A percentile compares a stretch with the other conserved stretches of the same genome.
Evolutionary conservation across 2,329 filamentous ascomycete genomes (phyloP).

Genomic region (Xylaria sp.): DNA sequence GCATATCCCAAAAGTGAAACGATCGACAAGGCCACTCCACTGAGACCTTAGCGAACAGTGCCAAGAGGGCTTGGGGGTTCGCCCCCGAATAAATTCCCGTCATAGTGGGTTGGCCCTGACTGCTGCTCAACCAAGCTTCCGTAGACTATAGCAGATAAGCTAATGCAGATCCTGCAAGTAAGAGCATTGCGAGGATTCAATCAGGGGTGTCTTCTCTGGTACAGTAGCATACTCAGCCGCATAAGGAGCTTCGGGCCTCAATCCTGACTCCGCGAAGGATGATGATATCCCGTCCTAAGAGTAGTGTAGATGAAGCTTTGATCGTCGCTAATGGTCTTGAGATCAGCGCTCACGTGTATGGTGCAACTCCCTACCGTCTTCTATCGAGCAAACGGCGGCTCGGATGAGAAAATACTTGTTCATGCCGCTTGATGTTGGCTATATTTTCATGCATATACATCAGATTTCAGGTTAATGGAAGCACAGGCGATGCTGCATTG

Average conservation of each 20-base stretch:
- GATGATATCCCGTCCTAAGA: not conserved
- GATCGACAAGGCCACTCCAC: not conserved
- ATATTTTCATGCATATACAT: not conserved
- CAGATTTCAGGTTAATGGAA: conserved; percentile 4
- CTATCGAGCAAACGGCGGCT: not conserved
- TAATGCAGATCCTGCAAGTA: conserved; percentile 10
- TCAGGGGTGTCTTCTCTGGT: not conserved
- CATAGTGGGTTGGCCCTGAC: not conserved
- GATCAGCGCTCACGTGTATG: not conserved
- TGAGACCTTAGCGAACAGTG: not conserved
- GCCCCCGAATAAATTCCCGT: conserved; percentile 9
- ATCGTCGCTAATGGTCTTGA: conserved; percentile 1
- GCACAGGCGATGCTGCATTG: not conserved
- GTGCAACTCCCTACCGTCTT: not conserved
- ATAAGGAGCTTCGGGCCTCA: not conserved
- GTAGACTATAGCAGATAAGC: not conserved
- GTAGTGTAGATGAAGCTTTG: not conserved
- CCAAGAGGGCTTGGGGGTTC: not conserved
- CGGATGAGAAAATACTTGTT: not conserved
- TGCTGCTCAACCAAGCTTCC: conserved; percentile 18
- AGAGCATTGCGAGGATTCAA: not conserved
- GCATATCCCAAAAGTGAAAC: not conserved
- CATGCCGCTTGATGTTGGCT: not conserved
- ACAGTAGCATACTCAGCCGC: too few species aligned
- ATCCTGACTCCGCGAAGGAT: not conserved